Percentiles rank a stretch among this genome's conserved stretches.
These are phyloP conservation scores for Parastagonospora avenae DNA, from an alignment of 2,329 filamentous ascomycete species.

Conservation along the genomic window DNA sequence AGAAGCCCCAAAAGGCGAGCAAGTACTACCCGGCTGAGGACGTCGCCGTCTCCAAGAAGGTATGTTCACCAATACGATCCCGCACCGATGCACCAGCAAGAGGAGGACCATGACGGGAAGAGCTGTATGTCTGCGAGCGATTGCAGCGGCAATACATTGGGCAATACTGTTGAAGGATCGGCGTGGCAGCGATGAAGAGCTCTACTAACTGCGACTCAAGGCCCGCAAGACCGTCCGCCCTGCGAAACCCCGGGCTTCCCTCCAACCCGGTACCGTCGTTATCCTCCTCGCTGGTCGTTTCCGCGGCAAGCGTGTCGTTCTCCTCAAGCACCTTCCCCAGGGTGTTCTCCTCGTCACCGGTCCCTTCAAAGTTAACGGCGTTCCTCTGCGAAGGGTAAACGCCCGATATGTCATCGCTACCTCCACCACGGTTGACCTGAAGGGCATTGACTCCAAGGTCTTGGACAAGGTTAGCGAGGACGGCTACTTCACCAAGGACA, in stretches of 20 bases:
- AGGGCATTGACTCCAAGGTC: constrained; percentile 73
- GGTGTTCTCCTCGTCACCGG: constrained; percentile 98
- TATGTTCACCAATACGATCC: constrained; percentile 62
- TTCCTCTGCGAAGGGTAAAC: constrained; percentile 92
- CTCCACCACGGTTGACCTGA: constrained; percentile 81
- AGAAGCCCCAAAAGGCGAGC: constrained; percentile 77
- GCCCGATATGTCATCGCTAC: constrained; percentile 92
- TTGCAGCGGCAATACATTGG: constrained; percentile 5
- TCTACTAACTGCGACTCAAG: constrained; percentile 57
- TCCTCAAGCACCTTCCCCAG: constrained; percentile 96
- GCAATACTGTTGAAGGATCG: background rate
- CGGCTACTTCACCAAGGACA: constrained; percentile 97
- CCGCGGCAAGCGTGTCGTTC: constrained; percentile 99
- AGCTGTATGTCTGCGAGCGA: constrained; percentile 5
- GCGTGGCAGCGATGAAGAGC: constrained; percentile 10
- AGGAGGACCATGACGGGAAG: constrained; percentile 19
- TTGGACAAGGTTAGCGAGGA: constrained; percentile 78
- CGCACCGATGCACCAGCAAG: constrained; percentile 12
- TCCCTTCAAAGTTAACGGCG: constrained; percentile 99
- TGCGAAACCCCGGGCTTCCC: constrained; percentile 83
- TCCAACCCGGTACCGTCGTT: constrained; percentile 93
- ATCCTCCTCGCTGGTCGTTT: constrained; percentile 99
- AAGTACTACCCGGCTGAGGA: constrained; percentile 99
- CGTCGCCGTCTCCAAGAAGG: constrained; percentile 87
- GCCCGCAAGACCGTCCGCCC: constrained; percentile 92